Evolutionary conservation across 2,329 filamentous ascomycete species (phyloP).

Genomic region (Leptographium procerum): DNA sequence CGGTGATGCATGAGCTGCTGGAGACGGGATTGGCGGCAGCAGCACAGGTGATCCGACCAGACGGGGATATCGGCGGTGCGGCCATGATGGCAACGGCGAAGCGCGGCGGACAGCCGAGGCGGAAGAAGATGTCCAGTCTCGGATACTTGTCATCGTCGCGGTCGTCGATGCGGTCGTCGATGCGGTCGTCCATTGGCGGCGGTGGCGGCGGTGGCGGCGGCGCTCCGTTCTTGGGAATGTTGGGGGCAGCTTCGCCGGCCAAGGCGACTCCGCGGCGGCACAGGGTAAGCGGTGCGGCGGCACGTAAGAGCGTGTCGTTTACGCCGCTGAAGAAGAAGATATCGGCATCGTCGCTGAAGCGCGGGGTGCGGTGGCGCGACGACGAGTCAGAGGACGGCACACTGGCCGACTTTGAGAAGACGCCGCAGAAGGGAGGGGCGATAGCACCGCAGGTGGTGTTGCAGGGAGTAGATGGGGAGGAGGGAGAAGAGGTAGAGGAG

Average conservation of each 20-base stretch:
- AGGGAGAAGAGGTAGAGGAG: background rate
- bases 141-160: slow-evolving; percentile 7
- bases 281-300: slow-evolving; percentile 37
- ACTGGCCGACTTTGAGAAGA: slow-evolving; percentile 83
- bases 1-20: slow-evolving; percentile 65
- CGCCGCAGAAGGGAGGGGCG: slow-evolving; percentile 56
- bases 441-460: no score
- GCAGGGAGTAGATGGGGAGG: background rate
- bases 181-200: slow-evolving; percentile 9
- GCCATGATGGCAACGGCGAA: slow-evolving; percentile 55
- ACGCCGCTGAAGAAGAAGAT: slow-evolving; percentile 71
- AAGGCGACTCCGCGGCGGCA: slow-evolving; percentile 73
- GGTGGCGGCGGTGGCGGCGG: slow-evolving; percentile 17
- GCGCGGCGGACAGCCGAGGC: slow-evolving; percentile 54
- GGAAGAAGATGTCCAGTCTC: slow-evolving; percentile 43
- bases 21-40: slow-evolving; percentile 63
- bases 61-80: slow-evolving; percentile 26
- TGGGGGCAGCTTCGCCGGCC: slow-evolving; percentile 47
- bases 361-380: slow-evolving; percentile 83
- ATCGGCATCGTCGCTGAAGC: slow-evolving; percentile 44
- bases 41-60: slow-evolving; percentile 81
- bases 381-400: slow-evolving; percentile 74
- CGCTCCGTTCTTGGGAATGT: no score
- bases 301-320: slow-evolving; percentile 63
- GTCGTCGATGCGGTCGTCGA: background rate